phyloP scores from a whole-genome alignment of 1,284 basidiomycete species.

The Fomitopsis pinicola region DNA sequence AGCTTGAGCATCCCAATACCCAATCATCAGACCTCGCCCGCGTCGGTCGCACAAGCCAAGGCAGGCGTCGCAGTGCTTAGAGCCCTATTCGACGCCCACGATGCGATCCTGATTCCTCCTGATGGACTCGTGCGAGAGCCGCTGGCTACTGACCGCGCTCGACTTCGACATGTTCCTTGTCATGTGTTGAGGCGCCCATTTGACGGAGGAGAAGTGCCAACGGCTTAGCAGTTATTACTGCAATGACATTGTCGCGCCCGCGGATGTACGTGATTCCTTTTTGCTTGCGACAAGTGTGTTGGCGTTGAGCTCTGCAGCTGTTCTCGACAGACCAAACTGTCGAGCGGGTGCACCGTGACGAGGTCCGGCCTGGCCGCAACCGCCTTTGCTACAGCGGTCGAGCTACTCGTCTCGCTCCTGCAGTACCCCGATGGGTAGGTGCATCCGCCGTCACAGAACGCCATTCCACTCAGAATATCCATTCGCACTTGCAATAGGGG shows the following conservation, averaged over 20 bases:
- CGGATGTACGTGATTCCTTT: slow-evolving; percentile 41
- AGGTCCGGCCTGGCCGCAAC: slow-evolving; percentile 94
- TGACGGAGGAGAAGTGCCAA: slow-evolving; percentile 31
- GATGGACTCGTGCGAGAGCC: slow-evolving; percentile 97
- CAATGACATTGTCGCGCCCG: slow-evolving; percentile 97
- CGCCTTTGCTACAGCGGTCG: slow-evolving; percentile 88
- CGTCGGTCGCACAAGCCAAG: slow-evolving; percentile 52
- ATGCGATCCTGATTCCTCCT: slow-evolving; percentile 89
- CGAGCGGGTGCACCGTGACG: slow-evolving; percentile 98
- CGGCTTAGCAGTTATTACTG: slow-evolving; percentile 93
- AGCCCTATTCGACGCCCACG: slow-evolving; percentile 77
- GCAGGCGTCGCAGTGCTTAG: slow-evolving; percentile 74
- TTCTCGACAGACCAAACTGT: slow-evolving; percentile 91
- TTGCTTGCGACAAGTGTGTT: neutral
- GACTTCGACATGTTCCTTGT: slow-evolving; percentile 97
- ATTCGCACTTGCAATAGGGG: slow-evolving; percentile 36
- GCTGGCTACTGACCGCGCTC: slow-evolving; percentile 93
- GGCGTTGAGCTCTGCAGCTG: slow-evolving; percentile 34
- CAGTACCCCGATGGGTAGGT: slow-evolving; percentile 87
- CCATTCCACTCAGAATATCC: no score
- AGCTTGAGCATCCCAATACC: slow-evolving; percentile 93
- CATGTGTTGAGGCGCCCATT: slow-evolving; percentile 88
- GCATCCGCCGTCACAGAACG: neutral
- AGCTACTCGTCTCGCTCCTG: slow-evolving; percentile 84
- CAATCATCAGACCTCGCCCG: slow-evolving; percentile 81